These are phyloP conservation scores for Theobroma cacao DNA, from an alignment of 345 rosid genomes.

Conservation along the genomic window DNA sequence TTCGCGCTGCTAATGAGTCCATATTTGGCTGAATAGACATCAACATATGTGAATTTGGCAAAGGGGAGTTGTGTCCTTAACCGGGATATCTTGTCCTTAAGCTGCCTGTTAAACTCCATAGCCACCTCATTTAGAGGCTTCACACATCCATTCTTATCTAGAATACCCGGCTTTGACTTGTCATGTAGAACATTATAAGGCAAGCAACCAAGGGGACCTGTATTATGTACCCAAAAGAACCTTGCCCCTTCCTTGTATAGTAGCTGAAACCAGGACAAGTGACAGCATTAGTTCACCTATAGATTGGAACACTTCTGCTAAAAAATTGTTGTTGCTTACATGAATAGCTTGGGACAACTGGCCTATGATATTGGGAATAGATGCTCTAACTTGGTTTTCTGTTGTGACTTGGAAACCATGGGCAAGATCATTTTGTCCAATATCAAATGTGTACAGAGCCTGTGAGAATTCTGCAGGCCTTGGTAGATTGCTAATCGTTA, in stretches of 20 bases:
- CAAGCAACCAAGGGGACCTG: conserved; percentile 79
- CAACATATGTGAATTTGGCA: conserved; percentile 58
- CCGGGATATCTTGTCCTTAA: conserved; percentile 41
- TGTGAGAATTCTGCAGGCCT: conserved; percentile 64
- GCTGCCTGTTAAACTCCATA: conserved; percentile 61
- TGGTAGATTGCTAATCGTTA: conserved; percentile 44
- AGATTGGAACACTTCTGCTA: neutral
- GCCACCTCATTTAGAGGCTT: conserved; percentile 56
- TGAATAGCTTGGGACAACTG: conserved; percentile 47
- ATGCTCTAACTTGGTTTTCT: conserved; percentile 43
- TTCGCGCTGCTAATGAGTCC: conserved; percentile 44
- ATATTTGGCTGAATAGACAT: conserved; percentile 66
- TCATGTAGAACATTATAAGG: conserved; percentile 38
- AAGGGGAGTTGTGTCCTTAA: conserved; percentile 40
- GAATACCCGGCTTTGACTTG: conserved; percentile 28
- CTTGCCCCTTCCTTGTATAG: conserved; percentile 70
- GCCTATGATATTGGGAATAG: conserved; percentile 50
- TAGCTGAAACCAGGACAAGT: conserved; percentile 34
- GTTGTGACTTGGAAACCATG: conserved; percentile 46
- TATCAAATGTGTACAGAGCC: conserved; percentile 67
- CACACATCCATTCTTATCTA: conserved; percentile 61
- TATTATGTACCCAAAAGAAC: conserved; percentile 77
- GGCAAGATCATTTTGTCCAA: conserved; percentile 71
- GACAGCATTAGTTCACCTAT: neutral
- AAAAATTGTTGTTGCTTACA: conserved; percentile 26